These are phyloP conservation scores for Verbascum thapsus DNA, from an alignment of 257 asterid genomes.

Conservation along the genomic window DNA sequence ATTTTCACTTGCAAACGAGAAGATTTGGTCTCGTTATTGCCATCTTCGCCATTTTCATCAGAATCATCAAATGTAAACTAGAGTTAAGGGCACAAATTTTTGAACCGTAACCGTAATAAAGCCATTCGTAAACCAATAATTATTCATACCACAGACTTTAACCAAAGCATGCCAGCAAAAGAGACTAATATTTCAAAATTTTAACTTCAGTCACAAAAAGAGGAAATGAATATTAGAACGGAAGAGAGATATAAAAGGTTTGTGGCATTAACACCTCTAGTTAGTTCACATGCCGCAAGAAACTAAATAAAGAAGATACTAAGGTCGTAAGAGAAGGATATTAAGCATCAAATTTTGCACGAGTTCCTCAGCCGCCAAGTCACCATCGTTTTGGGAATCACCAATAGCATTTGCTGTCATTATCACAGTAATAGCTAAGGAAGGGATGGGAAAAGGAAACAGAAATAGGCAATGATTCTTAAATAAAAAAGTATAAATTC, in stretches of 20 bases:
- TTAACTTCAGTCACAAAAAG: not conserved
- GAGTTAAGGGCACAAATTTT: constrained; percentile 60
- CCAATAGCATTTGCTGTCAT: constrained; percentile 39
- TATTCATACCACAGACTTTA: no score
- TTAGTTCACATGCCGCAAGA: not conserved
- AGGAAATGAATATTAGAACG: constrained; percentile 3
- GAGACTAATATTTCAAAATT: not conserved
- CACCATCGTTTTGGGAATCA: constrained; percentile 44
- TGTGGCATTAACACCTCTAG: not conserved
- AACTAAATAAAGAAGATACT: constrained; percentile 12
- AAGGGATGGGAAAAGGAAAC: not conserved
- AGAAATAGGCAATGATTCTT: constrained; percentile 5
- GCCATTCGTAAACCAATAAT: constrained; percentile 6
- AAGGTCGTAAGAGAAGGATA: constrained; percentile 59
- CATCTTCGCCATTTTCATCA: constrained; percentile 61
- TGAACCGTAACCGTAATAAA: constrained; percentile 2
- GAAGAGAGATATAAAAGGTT: not conserved
- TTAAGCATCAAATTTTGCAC: constrained; percentile 88
- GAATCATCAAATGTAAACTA: constrained; percentile 52
- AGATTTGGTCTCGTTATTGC: constrained; percentile 46
- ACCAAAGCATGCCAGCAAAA: no score
- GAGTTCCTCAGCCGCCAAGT: constrained; percentile 64
- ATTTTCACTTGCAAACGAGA: no score
- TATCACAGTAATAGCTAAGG: constrained; percentile 24
- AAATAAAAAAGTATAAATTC: constrained; percentile 21